Base-by-base conservation (phyloP, 331 rosid species). In the Phaseolus coccineus region DNA sequence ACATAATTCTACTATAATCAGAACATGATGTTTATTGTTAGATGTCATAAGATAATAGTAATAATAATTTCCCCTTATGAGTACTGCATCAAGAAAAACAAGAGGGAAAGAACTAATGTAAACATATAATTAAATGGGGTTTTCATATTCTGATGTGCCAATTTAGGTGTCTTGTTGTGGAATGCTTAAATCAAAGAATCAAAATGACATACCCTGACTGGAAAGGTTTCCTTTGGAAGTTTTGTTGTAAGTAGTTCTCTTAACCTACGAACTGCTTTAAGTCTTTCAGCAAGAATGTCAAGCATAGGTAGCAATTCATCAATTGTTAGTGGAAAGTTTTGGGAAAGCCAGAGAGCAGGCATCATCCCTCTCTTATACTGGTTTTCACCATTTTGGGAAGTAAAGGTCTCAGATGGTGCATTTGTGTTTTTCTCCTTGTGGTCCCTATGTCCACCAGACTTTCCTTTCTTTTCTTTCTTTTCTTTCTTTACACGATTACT, bases 231-330 rank as follows among this genome's bases (percentile, higher is more conserved):
- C 86, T 85, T 70, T 30, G 99, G 98, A 82, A 96, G 96, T 78
- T 85, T 93, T 30, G 99, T 93, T 30, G 94, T 91, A 57, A 96
- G 94, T 76, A 96, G 89, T 73, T 96, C 99, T 80, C 99, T 93
- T 53, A 93, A 84, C 31, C 99, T 90, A 0, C 96, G 97, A 6
- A 91, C 86, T 3, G 98, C 98, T 89, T 93, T 96, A 71, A 96
- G 93, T 88, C 87, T 96, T 63, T 91, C 90, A 0, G 97, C 93
- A 78, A 95, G 89, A 83, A 93, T 93, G 84, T 95, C 99, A 69
- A 95, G 97, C 87, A 95, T 80, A 31, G 97, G 99, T 66, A 93
- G 73, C 55, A 95, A 83, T 44, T 95, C 98, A 48, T 93, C 98
- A 5, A 92, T 82, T 56, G 86, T 88, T 6, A 96, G 79, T 0